phyloP scores from a whole-genome alignment of 371 early-diverging fungal species.

The Mortierella sp. region DNA sequence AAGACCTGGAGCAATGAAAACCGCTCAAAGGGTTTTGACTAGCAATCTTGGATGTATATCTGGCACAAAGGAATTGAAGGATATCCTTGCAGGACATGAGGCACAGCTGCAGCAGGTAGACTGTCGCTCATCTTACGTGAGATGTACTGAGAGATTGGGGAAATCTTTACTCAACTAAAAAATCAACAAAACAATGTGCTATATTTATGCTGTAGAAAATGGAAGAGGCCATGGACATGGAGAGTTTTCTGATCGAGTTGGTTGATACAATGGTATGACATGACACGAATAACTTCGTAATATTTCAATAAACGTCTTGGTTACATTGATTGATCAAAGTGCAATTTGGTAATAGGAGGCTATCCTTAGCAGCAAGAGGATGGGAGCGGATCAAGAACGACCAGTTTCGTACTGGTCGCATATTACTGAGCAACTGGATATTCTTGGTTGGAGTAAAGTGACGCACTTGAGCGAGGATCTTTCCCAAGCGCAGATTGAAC shows the following conservation, averaged over 20 bases:
- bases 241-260: constrained; percentile 45
- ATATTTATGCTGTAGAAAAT: constrained; percentile 34
- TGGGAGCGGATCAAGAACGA: constrained; percentile 6
- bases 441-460: constrained; percentile 44
- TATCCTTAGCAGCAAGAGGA: constrained; percentile 19
- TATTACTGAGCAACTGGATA: constrained; percentile 36
- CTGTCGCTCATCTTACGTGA: background rate
- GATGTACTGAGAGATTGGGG: too few relatives aligned
- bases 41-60: constrained; percentile 23
- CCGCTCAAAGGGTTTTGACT: constrained; percentile 2
- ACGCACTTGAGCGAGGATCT: constrained; percentile 28
- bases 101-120: constrained; percentile 38
- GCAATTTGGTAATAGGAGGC: constrained; percentile 23
- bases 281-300: background rate
- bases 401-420: constrained; percentile 33
- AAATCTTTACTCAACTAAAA: background rate
- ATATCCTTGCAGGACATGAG: constrained; percentile 42
- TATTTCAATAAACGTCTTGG: background rate
- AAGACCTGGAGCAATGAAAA: background rate
- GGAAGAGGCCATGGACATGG: constrained; percentile 38
- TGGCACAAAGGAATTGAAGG: constrained; percentile 38
- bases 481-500: constrained; percentile 28
- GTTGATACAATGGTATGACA: constrained; percentile 42
- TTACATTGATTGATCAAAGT: background rate
- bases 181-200: background rate